Percentiles rank a stretch among this genome's conserved stretches.
Conservation (phyloP, 78 protist genomes). For the Dictyostelium brefeldianum region DNA sequence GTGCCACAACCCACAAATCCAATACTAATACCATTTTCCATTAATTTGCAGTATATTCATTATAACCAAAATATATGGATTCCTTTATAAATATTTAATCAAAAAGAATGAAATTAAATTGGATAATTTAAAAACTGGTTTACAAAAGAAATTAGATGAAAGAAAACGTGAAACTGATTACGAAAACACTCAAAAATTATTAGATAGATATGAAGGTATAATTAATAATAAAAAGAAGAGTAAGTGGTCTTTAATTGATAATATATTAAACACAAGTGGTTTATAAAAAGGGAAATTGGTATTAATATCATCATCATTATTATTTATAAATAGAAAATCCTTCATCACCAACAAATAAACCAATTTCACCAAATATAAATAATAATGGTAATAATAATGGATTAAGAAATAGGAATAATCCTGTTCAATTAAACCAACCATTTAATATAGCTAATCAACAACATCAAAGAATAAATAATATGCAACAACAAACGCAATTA, state of each 20-base stretch:
- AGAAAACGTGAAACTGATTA: conserved; percentile 76
- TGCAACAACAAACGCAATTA: neutral
- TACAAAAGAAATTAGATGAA: conserved; percentile 62
- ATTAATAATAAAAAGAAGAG: conserved; percentile 29
- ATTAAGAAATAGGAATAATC: neutral
- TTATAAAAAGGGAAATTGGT: neutral
- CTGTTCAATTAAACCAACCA: neutral
- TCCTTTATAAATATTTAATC: conserved; percentile 8
- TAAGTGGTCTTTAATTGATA: neutral
- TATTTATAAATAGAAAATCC: neutral
- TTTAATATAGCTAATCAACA: neutral
- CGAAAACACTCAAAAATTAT: conserved; percentile 52
- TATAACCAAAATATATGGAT: conserved; percentile 3
- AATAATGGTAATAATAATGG: neutral
- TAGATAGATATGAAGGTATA: conserved; percentile 65
- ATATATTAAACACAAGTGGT: neutral
- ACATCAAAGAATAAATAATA: neutral
- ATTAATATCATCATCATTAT: neutral
- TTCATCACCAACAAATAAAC: conserved; percentile 20
- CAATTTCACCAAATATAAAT: neutral
- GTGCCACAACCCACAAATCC: too few species aligned
- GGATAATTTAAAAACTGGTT: conserved; percentile 30
- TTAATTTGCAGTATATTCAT: neutral
- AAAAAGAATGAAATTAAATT: conserved; percentile 39
- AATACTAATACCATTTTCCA: neutral